Evolutionary conservation across 176 grass and related monocot genomes (phyloP).

Genomic region (maize (Zea mays)): DNA sequence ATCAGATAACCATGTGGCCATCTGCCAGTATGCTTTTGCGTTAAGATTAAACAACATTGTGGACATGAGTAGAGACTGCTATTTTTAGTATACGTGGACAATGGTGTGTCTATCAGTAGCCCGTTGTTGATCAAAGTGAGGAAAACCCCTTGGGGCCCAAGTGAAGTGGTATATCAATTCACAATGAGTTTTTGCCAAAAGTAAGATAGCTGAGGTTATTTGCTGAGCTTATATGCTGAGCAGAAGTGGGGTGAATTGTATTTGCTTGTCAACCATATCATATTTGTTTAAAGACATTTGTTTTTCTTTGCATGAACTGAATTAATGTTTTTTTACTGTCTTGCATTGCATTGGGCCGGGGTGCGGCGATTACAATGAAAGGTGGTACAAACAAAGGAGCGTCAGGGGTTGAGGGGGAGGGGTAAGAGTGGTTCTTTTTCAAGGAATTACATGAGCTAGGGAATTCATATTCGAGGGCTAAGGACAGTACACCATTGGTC

Average conservation of each 20-base stretch:
- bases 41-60: slow-evolving; percentile 42
- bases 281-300: slow-evolving; percentile 15
- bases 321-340: neutral
- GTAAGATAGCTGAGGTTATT: neutral
- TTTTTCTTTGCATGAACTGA: slow-evolving; percentile 1
- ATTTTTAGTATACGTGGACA: slow-evolving; percentile 31
- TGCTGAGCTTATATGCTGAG: neutral
- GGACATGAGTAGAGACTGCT: slow-evolving; percentile 26
- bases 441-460: too few relatives aligned
- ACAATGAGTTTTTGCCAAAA: slow-evolving; percentile 16
- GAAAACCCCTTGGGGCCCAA: slow-evolving; percentile 11
- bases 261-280: neutral
- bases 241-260: neutral
- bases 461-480: too few relatives aligned
- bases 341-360: too few relatives aligned
- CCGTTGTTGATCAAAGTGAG: slow-evolving; percentile 28
- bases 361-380: too few relatives aligned
- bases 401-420: too few relatives aligned
- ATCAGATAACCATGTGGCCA: slow-evolving; percentile 18
- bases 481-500: too few relatives aligned
- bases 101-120: slow-evolving; percentile 22
- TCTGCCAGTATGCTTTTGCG: slow-evolving; percentile 29
- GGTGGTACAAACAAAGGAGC: too few relatives aligned
- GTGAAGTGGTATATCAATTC: slow-evolving; percentile 20
- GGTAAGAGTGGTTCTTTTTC: too few relatives aligned